Percentiles rank a stretch among this genome's conserved stretches.
Evolutionary conservation across 495 filamentous ascomycete genomes (phyloP).

Genomic region (Tuber calosporum): DNA sequence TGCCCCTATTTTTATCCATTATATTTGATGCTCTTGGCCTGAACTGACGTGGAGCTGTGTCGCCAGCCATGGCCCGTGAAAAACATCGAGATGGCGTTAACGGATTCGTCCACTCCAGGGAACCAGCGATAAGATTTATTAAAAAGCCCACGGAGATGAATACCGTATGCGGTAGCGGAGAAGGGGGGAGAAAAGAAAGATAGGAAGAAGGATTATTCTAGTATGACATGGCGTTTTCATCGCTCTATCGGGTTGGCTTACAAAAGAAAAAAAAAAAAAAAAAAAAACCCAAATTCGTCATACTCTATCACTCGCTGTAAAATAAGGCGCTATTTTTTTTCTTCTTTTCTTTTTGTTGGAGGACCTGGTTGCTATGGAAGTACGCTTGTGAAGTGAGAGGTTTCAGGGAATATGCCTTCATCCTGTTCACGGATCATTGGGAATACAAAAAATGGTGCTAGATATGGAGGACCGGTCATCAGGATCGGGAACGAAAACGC

Average conservation of each 20-base stretch:
- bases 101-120: background rate
- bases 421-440: background rate
- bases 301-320: background rate
- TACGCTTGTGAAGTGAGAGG: background rate
- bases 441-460: background rate
- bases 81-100: background rate
- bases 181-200: background rate
- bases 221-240: background rate
- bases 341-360: background rate
- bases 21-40: background rate
- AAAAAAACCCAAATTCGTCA: background rate
- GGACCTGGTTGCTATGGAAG: background rate
- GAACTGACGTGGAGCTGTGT: background rate
- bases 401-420: background rate
- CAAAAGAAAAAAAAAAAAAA: no score
- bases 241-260: background rate
- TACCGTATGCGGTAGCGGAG: background rate
- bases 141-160: conserved; percentile 1
- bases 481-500: conserved; percentile 1
- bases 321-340: background rate
- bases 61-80: background rate
- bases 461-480: background rate
- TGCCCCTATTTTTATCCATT: background rate
- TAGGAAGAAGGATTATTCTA: background rate
- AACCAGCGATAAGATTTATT: background rate